phyloP scores from a whole-genome alignment of 495 filamentous ascomycete species.

The Xylaria nigripes region DNA sequence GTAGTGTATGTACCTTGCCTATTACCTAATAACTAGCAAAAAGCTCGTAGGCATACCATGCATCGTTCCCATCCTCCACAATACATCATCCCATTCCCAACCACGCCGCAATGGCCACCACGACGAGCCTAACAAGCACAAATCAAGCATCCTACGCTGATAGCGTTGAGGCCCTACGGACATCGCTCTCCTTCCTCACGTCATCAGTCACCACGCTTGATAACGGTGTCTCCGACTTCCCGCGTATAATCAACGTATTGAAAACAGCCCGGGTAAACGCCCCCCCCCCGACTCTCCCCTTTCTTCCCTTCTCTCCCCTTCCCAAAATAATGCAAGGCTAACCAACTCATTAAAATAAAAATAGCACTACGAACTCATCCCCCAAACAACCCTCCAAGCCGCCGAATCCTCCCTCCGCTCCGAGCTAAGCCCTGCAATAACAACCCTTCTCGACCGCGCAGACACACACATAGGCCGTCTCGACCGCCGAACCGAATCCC shows the following conservation, averaged over 20 bases:
- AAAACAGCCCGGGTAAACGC: conserved; percentile 41
- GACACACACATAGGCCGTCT: conserved; percentile 39
- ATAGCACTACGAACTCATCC: conserved; percentile 46
- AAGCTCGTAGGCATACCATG: too few relatives aligned
- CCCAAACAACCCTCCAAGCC: conserved; percentile 38
- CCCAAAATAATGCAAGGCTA: not conserved
- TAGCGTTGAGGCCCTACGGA: conserved; percentile 41
- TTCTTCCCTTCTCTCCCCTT: not conserved
- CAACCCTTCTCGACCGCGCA: conserved; percentile 39
- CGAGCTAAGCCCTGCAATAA: conserved; percentile 41
- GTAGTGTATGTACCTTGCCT: too few relatives aligned
- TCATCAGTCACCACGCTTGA: conserved; percentile 41
- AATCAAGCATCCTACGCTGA: conserved; percentile 31
- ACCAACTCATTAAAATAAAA: not conserved
- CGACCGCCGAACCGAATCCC: conserved; percentile 39
- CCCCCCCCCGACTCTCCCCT: not conserved
- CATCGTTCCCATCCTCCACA: too few relatives aligned
- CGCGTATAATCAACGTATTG: conserved; percentile 37
- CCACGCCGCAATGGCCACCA: not conserved
- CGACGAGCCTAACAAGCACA: not conserved
- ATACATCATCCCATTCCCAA: too few relatives aligned
- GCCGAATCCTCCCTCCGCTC: conserved; percentile 43
- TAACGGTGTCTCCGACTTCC: conserved; percentile 38
- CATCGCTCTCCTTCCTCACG: conserved; percentile 44
- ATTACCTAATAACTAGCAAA: too few relatives aligned